These are phyloP conservation scores for Entelexis paramagnoliae DNA, from an alignment of 1,139 yeast genomes.

Conservation along the genomic window DNA sequence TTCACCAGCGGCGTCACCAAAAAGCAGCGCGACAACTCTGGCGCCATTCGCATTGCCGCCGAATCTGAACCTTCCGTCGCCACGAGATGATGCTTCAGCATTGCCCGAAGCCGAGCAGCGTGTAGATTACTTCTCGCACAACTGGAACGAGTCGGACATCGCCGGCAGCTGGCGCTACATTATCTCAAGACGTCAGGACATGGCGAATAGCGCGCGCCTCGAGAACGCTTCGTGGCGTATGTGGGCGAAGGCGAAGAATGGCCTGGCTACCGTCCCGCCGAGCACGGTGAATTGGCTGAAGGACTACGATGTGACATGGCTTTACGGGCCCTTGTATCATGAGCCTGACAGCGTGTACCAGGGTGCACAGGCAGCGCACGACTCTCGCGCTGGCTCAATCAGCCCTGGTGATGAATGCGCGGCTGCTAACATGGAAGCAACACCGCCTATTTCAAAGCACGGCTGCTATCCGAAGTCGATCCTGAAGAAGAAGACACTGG, in stretches of 20 bases:
- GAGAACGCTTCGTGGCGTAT: slow-evolving; percentile 84
- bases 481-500: slow-evolving; percentile 66
- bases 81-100: slow-evolving; percentile 65
- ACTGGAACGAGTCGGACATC: slow-evolving; percentile 91
- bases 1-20: not conserved
- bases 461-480: slow-evolving; percentile 41
- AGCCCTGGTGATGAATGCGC: not conserved
- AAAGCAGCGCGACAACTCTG: not conserved
- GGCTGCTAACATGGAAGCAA: not conserved
- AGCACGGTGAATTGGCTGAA: slow-evolving; percentile 73
- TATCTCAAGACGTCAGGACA: slow-evolving; percentile 58
- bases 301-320: slow-evolving; percentile 77
- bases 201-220: slow-evolving; percentile 50
- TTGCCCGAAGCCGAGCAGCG: slow-evolving; percentile 74
- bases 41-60: not conserved
- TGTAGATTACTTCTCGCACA: slow-evolving; percentile 87
- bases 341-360: slow-evolving; percentile 27
- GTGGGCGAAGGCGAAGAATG: slow-evolving; percentile 72
- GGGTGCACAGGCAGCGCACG: slow-evolving; percentile 2
- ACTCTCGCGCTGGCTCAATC: not conserved
- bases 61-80: not conserved
- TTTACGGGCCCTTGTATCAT: slow-evolving; percentile 67
- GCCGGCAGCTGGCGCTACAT: slow-evolving; percentile 93
- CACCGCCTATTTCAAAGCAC: not conserved
- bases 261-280: slow-evolving; percentile 63